phyloP scores from a whole-genome alignment of 2,329 filamentous ascomycete species.

The Venturia carpophila region DNA sequence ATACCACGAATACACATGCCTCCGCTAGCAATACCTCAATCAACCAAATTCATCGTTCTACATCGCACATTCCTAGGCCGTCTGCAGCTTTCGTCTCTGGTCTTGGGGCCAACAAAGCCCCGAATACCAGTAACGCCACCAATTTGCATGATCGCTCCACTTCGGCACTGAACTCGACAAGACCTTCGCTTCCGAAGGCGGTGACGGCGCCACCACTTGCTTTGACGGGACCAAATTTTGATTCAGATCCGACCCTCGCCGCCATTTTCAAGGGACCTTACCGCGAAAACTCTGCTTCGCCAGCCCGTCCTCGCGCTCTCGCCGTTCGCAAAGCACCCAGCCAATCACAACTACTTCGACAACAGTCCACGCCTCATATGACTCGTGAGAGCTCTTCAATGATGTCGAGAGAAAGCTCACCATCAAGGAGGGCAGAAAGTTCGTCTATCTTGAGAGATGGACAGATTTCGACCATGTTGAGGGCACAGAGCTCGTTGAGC shows the following conservation, averaged over 20 bases:
- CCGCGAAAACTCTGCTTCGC: constrained; percentile 7
- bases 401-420: not conserved
- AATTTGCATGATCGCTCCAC: not conserved
- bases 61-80: constrained; percentile 6
- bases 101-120: not conserved
- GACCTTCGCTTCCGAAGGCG: constrained; percentile 5
- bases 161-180: not conserved
- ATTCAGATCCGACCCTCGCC: constrained; percentile 12
- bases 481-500: not conserved
- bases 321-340: constrained; percentile 6
- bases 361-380: constrained; percentile 6
- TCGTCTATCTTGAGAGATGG: constrained; percentile 7
- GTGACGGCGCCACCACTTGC: not conserved
- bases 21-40: constrained; percentile 2
- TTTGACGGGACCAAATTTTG: constrained; percentile 9
- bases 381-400: not conserved
- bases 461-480: not conserved
- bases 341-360: not conserved
- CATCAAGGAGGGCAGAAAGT: not conserved
- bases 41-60: constrained; percentile 3
- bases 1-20: constrained; percentile 19
- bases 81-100: not conserved
- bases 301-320: not conserved
- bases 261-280: constrained; percentile 15
- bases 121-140: not conserved